Conservation (phyloP, 108 stramenopile species). For the Conticribra weissflogii region DNA sequence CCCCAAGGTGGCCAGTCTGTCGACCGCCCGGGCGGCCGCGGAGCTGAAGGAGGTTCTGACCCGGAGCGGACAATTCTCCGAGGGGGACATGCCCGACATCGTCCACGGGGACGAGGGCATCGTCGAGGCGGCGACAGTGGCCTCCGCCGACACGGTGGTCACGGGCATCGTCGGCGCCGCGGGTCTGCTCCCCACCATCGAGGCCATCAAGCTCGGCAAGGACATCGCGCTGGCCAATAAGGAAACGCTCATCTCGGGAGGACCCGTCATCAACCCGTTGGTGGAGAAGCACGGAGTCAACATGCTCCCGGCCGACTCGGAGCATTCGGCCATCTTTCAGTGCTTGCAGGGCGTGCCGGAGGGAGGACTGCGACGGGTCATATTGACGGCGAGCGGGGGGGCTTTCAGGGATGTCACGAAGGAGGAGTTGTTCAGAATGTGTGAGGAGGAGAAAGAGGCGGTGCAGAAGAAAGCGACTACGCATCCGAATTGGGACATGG, state of each 20-base stretch:
- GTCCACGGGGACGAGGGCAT: slow-evolving; percentile 85
- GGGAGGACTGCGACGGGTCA: slow-evolving; percentile 88
- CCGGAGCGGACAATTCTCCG: slow-evolving; percentile 48
- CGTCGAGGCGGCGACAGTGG: slow-evolving; percentile 78
- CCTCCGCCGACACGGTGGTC: slow-evolving; percentile 86
- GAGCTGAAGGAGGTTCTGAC: slow-evolving; percentile 56
- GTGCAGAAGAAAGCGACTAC: slow-evolving; percentile 95
- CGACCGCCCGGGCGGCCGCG: slow-evolving; percentile 70
- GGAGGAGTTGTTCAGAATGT: slow-evolving; percentile 89
- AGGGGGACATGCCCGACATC: slow-evolving; percentile 76
- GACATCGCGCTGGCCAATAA: slow-evolving; percentile 97
- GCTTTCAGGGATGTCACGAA: slow-evolving; percentile 95
- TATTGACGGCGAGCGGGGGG: slow-evolving; percentile 95
- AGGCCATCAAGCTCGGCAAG: slow-evolving; percentile 93
- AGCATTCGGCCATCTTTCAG: slow-evolving; percentile 97
- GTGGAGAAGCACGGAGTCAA: slow-evolving; percentile 92
- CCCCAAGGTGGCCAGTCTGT: slow-evolving; percentile 73
- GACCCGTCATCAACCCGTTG: slow-evolving; percentile 94
- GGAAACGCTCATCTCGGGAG: slow-evolving; percentile 97
- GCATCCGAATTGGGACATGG: slow-evolving; percentile 97
- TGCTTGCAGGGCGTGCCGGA: slow-evolving; percentile 94
- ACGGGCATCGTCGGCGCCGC: slow-evolving; percentile 97
- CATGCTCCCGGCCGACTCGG: slow-evolving; percentile 96
- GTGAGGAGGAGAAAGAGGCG: slow-evolving; percentile 76
- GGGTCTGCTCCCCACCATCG: slow-evolving; percentile 92